A percentile compares a stretch with the other conserved stretches of the same genome.
These are phyloP conservation scores for Amphibolis antarctica DNA, from an alignment of 106 monocot genomes.

Conservation along the genomic window DNA sequence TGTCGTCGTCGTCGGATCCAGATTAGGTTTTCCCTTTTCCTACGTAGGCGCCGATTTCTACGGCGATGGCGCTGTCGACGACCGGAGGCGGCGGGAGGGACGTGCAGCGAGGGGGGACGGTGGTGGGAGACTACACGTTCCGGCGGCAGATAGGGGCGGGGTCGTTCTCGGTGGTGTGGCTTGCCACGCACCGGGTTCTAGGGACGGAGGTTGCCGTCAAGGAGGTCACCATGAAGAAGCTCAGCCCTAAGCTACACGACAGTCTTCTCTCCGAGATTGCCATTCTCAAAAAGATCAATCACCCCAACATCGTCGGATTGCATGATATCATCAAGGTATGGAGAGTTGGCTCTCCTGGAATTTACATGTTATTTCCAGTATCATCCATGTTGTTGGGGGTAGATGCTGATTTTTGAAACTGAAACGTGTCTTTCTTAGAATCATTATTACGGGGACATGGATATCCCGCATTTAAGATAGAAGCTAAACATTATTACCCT, in stretches of 20 bases:
- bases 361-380: not conserved
- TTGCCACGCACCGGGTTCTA: conserved; percentile 45
- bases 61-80: conserved; percentile 1
- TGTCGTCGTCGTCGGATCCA: too few relatives aligned
- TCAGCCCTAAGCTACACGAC: conserved; percentile 81
- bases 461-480: too few relatives aligned
- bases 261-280: conserved; percentile 78
- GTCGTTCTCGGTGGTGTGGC: conserved; percentile 86
- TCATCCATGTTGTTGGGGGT: not conserved
- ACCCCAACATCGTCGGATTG: conserved; percentile 71
- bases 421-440: too few relatives aligned
- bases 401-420: too few relatives aligned
- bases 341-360: not conserved
- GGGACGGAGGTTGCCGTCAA: conserved; percentile 81
- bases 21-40: too few relatives aligned
- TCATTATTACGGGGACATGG: too few relatives aligned
- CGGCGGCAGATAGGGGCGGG: conserved; percentile 75
- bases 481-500: too few relatives aligned
- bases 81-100: conserved; percentile 13
- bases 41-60: too few relatives aligned
- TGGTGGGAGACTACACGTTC: conserved; percentile 87
- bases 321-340: conserved; percentile 72
- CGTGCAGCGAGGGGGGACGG: conserved; percentile 21
- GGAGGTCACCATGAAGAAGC: conserved; percentile 68
- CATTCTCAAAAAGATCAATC: conserved; percentile 55